These are phyloP conservation scores for Umbelopsis vinacea DNA, from an alignment of 192 early-diverging fungal genomes.

Conservation along the genomic window DNA sequence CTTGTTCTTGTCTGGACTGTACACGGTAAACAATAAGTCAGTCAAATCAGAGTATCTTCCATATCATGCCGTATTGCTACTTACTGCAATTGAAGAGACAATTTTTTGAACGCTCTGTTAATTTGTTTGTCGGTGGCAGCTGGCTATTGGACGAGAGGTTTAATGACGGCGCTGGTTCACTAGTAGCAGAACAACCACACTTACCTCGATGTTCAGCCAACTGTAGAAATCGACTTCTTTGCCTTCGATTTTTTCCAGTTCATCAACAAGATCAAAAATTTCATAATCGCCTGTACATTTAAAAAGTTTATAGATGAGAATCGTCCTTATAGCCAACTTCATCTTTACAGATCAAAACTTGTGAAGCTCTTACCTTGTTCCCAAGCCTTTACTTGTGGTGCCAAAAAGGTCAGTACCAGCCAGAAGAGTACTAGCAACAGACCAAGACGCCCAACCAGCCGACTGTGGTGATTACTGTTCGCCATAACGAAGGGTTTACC, in stretches of 20 bases:
- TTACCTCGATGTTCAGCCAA: conserved; percentile 48
- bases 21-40: too few species aligned
- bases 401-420: conserved; percentile 25
- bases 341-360: neutral
- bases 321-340: neutral
- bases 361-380: conserved; percentile 26
- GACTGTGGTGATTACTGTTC: neutral
- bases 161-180: neutral
- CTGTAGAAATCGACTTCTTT: conserved; percentile 67
- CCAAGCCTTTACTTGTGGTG: conserved; percentile 41
- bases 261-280: conserved; percentile 84
- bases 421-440: conserved; percentile 21
- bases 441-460: neutral
- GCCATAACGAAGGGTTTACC: neutral
- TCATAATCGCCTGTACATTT: conserved; percentile 66
- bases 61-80: conserved; percentile 22
- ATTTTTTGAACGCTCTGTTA: conserved; percentile 68
- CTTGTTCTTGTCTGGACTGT: conserved; percentile 75
- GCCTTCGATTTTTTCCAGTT: conserved; percentile 63
- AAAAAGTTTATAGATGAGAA: neutral
- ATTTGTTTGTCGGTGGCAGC: conserved; percentile 61
- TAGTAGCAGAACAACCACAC: neutral
- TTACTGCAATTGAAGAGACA: conserved; percentile 70
- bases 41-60: neutral
- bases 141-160: conserved; percentile 40